phyloP scores from a whole-genome alignment of 768 basidiomycete species.

The Sarcodon sp. region DNA sequence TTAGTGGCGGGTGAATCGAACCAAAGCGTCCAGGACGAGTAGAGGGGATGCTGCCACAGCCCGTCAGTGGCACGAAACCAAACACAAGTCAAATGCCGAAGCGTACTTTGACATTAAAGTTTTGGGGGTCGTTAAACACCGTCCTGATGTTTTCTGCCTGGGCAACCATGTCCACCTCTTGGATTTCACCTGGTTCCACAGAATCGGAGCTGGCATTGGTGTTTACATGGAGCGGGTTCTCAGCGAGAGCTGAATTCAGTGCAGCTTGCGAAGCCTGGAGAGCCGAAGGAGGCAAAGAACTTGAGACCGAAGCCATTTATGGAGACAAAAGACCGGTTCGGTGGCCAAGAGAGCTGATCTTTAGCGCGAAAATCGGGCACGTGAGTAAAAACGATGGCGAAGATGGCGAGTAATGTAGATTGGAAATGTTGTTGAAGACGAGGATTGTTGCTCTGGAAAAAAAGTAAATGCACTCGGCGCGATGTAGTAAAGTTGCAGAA shows the following conservation, averaged over 20 bases:
- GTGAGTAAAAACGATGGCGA: too few relatives aligned
- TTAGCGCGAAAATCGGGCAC: too few relatives aligned
- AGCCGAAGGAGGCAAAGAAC: constrained; percentile 46
- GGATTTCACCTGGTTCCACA: constrained; percentile 72
- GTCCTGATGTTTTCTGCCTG: constrained; percentile 80
- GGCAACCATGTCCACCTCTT: constrained; percentile 76
- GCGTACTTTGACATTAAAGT: constrained; percentile 92
- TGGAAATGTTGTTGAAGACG: background rate
- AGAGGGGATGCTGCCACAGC: constrained; percentile 69
- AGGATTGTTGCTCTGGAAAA: constrained; percentile 1
- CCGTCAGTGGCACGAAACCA: background rate
- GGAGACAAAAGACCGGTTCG: too few relatives aligned
- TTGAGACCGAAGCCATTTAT: constrained; percentile 25
- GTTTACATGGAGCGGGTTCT: constrained; percentile 24
- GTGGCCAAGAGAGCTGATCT: too few relatives aligned
- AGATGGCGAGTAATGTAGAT: too few relatives aligned
- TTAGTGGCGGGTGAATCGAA: constrained; percentile 94
- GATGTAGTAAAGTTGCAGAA: background rate
- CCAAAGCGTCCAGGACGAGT: constrained; percentile 94
- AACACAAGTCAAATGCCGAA: background rate
- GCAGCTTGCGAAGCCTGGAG: constrained; percentile 75
- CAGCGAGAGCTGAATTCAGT: constrained; percentile 58
- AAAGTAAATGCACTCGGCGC: background rate
- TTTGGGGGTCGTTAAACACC: constrained; percentile 84
- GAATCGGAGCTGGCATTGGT: constrained; percentile 15